phyloP scores from a whole-genome alignment of 2,329 filamentous ascomycete species.

The Aspergillus clavatus region DNA sequence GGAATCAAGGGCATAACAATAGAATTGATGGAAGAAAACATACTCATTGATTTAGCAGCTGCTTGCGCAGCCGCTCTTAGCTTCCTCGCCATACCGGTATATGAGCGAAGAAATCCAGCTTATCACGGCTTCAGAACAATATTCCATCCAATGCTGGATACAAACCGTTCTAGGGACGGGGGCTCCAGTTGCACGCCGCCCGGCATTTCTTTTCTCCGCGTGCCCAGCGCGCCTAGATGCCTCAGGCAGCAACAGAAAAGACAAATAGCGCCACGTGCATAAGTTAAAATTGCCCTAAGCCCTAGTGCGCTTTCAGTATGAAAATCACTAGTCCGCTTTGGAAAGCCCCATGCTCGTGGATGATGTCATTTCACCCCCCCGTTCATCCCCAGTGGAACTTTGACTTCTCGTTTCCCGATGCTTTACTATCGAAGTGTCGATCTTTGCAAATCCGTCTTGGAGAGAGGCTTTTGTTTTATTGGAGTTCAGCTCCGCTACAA shows the following conservation, averaged over 20 bases:
- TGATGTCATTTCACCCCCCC: not conserved
- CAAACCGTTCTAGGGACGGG: not conserved
- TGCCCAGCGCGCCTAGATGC: conserved; percentile 9
- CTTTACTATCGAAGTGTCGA: not conserved
- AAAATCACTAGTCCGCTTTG: not conserved
- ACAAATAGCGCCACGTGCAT: conserved; percentile 4
- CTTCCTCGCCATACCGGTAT: conserved; percentile 40
- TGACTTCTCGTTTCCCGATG: not conserved
- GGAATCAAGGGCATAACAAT: not conserved
- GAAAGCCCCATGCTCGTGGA: not conserved
- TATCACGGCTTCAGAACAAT: not conserved
- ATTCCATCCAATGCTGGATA: not conserved
- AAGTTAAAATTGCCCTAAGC: not conserved
- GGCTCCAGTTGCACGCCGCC: not conserved
- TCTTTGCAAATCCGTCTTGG: too few relatives aligned
- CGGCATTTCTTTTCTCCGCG: conserved; percentile 4
- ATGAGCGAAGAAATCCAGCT: not conserved
- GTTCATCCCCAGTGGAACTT: not conserved
- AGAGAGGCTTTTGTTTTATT: too few relatives aligned
- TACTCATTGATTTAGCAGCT: conserved; percentile 44
- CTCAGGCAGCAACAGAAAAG: conserved; percentile 3
- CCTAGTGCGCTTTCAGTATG: not conserved
- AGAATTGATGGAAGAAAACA: conserved; percentile 20
- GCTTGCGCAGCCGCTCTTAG: conserved; percentile 44
- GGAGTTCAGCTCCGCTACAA: too few relatives aligned